Percentiles rank a stretch among this genome's conserved stretches.
These are phyloP conservation scores for Naganishia friedmannii DNA, from an alignment of 768 basidiomycete species.

Conservation along the genomic window DNA sequence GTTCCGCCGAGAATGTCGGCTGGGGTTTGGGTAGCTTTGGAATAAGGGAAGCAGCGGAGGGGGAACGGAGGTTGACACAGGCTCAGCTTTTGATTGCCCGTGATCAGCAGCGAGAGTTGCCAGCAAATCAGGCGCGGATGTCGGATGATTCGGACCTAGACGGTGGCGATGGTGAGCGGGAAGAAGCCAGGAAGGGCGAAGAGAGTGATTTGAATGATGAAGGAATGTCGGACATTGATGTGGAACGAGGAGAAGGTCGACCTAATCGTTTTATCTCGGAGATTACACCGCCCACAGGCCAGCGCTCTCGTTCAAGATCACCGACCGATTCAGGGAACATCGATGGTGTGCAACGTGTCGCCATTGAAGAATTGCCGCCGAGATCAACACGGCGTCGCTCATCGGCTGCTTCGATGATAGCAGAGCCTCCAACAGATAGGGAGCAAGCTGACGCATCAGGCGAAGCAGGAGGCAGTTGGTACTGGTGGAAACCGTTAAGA, in stretches of 20 bases:
- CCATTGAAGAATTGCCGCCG: not conserved
- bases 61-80: conserved; percentile 49
- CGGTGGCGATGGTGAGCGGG: not conserved
- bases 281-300: not conserved
- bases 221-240: not conserved
- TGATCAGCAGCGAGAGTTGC: conserved; percentile 30
- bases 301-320: not conserved
- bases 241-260: not conserved
- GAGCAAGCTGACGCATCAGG: not conserved
- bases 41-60: conserved; percentile 54
- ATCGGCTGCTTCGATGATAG: not conserved
- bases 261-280: not conserved
- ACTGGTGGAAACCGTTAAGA: conserved; percentile 51
- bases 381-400: not conserved
- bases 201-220: not conserved
- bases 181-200: conserved; percentile 16
- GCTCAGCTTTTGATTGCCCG: conserved; percentile 31
- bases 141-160: conserved; percentile 31
- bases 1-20: conserved; percentile 54
- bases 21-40: conserved; percentile 76
- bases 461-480: conserved; percentile 37
- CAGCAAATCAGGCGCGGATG: not conserved
- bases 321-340: not conserved
- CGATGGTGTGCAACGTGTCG: not conserved
- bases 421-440: not conserved